Evolutionary conservation across 768 basidiomycete genomes (phyloP), one percentile per base, ranked within the genome.

Genomic region (Leccinum arenicola): DNA sequence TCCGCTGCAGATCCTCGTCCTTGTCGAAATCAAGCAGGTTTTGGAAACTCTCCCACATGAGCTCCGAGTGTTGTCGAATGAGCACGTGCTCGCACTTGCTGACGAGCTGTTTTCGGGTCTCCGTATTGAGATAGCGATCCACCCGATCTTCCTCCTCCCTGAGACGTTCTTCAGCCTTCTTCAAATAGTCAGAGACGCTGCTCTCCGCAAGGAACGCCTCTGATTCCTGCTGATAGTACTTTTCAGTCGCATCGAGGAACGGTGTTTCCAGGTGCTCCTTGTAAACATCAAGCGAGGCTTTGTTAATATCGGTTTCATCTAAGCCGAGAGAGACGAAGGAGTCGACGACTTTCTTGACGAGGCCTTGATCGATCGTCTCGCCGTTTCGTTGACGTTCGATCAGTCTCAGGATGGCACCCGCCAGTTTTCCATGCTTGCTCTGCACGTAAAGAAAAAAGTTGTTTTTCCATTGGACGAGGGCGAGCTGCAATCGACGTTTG

Each of bases 341-440:
- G 66, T 96, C 94, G 57, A 98, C 87, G 64, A 97, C 93, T 72
- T 91, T 92, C 79, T 95, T 98, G 61, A 98, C 84, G 35, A 98
- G 81, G 35, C 89, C 87, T 64, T 94, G 92, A 71, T 98, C 95
- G 69, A 98, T 94, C 21, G 84, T 85, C 68, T 97, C 93, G 38
- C 97, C 97, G 68, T 98, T 93, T 64, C 97, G 81, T 74, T 98
- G 95, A 43, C 84, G 84, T 76, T 98, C 95, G 66, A 99, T 93
- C 53, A 98, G 80, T 55, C 88, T 84, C 49, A 98, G 82, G 50
- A 98, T 83, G 9, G 95, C 95, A 60, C 85, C 84, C 0, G 93
- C 93, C 17, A 98, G 81, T 75, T 94, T 94, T 59, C 82, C 79
- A 61, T 89, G 80, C 66, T 86, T 91, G 68, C 80, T 80, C 74